Evolutionary conservation across 495 filamentous ascomycete genomes (phyloP).

Genomic region (Aspergillus homomorphus): DNA sequence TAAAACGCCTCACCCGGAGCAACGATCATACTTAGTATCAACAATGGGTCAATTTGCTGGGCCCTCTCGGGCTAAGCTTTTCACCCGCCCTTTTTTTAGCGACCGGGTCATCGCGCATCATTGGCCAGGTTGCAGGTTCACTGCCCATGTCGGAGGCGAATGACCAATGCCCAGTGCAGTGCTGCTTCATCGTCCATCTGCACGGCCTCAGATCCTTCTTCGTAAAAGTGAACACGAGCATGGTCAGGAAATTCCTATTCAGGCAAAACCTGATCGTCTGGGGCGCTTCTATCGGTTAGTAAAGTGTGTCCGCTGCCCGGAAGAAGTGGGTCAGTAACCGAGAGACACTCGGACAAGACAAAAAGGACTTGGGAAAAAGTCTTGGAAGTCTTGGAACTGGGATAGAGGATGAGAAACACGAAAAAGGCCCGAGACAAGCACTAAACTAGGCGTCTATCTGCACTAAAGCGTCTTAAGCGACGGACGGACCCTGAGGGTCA

Average conservation of each 20-base stretch:
- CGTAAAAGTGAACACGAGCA: neutral
- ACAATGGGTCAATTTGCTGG: too few species aligned
- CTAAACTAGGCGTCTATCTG: neutral
- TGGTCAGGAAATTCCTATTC: neutral
- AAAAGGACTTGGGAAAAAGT: too few species aligned
- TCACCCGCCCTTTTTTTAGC: neutral
- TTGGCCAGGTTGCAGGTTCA: neutral
- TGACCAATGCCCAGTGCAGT: too few species aligned
- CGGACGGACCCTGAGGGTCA: constrained; percentile 3
- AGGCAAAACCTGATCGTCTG: neutral
- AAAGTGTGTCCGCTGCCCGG: too few species aligned
- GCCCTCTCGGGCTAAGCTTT: neutral
- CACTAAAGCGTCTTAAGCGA: neutral
- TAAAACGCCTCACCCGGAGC: neutral
- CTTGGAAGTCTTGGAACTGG: too few species aligned
- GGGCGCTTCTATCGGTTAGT: too few species aligned
- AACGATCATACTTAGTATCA: too few species aligned
- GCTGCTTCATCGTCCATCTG: too few species aligned
- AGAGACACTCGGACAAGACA: neutral
- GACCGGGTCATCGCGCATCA: neutral
- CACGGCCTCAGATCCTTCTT: neutral
- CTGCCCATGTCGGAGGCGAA: too few species aligned
- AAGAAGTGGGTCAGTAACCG: neutral
- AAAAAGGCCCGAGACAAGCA: neutral
- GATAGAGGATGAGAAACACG: too few species aligned